Conservation (phyloP, 2,329 filamentous ascomycete genomes). For the Didymella sp. region DNA sequence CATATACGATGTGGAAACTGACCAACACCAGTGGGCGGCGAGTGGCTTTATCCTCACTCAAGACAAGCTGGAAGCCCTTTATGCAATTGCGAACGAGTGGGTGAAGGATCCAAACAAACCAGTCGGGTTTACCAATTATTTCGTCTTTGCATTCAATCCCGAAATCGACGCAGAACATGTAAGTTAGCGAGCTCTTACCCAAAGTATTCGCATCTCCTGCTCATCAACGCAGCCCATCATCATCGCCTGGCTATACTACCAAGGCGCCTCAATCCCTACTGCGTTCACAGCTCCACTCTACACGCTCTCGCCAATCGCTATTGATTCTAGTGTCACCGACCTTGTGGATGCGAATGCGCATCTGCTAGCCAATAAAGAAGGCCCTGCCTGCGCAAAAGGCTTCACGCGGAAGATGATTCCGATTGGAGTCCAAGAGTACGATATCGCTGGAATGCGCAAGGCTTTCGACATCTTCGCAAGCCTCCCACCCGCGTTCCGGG, state of each 20-base stretch:
- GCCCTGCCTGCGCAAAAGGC: neutral
- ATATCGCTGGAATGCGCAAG: neutral
- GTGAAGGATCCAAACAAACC: neutral
- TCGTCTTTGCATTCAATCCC: constrained; percentile 2
- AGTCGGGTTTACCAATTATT: neutral
- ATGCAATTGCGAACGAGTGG: neutral
- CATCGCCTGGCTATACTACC: neutral
- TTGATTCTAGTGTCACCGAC: neutral
- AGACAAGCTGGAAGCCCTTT: constrained; percentile 4
- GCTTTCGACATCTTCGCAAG: constrained; percentile 3
- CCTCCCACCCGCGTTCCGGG: neutral
- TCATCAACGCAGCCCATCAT: neutral
- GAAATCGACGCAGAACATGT: neutral
- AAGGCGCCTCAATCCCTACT: neutral
- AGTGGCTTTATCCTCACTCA: neutral
- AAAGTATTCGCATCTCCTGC: neutral
- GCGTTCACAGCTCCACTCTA: neutral
- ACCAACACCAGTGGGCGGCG: constrained; percentile 8
- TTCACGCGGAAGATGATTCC: neutral
- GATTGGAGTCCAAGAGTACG: neutral
- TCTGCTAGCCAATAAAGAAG: neutral
- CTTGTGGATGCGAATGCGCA: neutral
- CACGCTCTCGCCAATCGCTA: neutral
- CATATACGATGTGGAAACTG: constrained; percentile 24
- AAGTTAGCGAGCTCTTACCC: neutral